Evolutionary conservation across 1,139 yeast species (phyloP).

Genomic region (Taphrina betulina): DNA sequence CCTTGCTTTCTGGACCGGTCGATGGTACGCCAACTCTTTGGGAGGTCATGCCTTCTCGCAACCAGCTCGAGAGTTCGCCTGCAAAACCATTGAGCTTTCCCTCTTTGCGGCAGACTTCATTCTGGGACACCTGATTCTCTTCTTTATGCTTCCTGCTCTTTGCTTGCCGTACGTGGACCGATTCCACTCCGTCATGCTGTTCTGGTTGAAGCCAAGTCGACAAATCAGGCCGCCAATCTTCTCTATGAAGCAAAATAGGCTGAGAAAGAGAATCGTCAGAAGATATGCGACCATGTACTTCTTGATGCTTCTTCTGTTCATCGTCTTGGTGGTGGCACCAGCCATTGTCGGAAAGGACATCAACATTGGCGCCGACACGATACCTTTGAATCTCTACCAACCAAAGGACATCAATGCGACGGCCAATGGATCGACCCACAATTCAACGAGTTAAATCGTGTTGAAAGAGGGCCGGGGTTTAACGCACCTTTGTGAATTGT

Average conservation of each 20-base stretch:
- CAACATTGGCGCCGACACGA: not conserved
- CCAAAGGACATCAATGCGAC: slow-evolving; percentile 31
- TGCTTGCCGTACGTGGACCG: slow-evolving; percentile 86
- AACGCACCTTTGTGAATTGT: too few species aligned
- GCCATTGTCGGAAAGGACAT: slow-evolving; percentile 57
- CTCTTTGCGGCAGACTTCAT: slow-evolving; percentile 97
- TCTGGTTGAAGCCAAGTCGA: slow-evolving; percentile 98
- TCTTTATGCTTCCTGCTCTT: slow-evolving; percentile 84
- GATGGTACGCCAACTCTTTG: slow-evolving; percentile 94
- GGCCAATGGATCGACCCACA: slow-evolving; percentile 23
- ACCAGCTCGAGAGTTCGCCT: slow-evolving; percentile 93
- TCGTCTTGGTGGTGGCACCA: slow-evolving; percentile 83
- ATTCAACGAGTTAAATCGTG: too few species aligned
- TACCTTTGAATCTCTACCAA: slow-evolving; percentile 19
- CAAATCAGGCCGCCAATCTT: slow-evolving; percentile 99
- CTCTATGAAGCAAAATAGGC: slow-evolving; percentile 93
- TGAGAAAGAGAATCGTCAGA: slow-evolving; percentile 98
- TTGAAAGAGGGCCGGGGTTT: too few species aligned
- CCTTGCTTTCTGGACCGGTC: slow-evolving; percentile 99
- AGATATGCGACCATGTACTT: slow-evolving; percentile 87
- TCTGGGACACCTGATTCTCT: slow-evolving; percentile 82
- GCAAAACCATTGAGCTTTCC: slow-evolving; percentile 89
- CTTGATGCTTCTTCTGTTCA: slow-evolving; percentile 64
- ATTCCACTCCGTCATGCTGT: slow-evolving; percentile 97
- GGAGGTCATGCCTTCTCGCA: slow-evolving; percentile 97